phyloP scores from a whole-genome alignment of 2,329 filamentous ascomycete genomes.

The Penicillium sp. region DNA sequence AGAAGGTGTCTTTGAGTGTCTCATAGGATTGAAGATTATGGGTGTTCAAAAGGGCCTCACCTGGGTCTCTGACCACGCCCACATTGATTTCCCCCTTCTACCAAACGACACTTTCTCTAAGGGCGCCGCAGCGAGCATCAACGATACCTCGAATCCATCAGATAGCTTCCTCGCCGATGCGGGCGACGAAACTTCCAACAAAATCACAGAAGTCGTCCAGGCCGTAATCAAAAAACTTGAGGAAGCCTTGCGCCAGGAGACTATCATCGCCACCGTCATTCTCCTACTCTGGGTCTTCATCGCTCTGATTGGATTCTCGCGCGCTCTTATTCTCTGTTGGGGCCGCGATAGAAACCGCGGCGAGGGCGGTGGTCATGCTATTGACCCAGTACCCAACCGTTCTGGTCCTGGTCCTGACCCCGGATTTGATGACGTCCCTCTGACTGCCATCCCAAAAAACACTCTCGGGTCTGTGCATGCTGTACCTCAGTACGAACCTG shows the following conservation, averaged over 20 bases:
- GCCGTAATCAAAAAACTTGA: conserved; percentile 67
- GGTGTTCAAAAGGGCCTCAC: conserved; percentile 84
- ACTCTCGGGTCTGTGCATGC: conserved; percentile 14
- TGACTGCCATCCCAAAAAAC: conserved; percentile 31
- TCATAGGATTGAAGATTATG: conserved; percentile 84
- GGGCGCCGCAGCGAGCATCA: conserved; percentile 62
- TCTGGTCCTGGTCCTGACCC: conserved; percentile 12
- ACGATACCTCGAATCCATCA: conserved; percentile 52
- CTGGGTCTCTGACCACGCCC: conserved; percentile 85
- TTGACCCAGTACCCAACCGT: conserved; percentile 11
- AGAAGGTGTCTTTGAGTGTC: conserved; percentile 74
- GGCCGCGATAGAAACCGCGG: conserved; percentile 59
- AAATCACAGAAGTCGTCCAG: conserved; percentile 73
- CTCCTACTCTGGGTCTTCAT: conserved; percentile 76
- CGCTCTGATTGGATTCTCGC: conserved; percentile 68
- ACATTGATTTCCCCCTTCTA: conserved; percentile 76
- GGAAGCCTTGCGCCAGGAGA: conserved; percentile 69
- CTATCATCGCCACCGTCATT: conserved; percentile 73
- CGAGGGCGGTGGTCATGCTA: conserved; percentile 54
- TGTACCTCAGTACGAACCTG: conserved; percentile 27
- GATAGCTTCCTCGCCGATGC: conserved; percentile 76
- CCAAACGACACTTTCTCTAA: conserved; percentile 78
- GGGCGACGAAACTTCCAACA: conserved; percentile 70
- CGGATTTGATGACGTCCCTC: conserved; percentile 38
- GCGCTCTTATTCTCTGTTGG: conserved; percentile 62